phyloP scores from a whole-genome alignment of 352 stramenopile genomes.

The Phytophthora capsici region DNA sequence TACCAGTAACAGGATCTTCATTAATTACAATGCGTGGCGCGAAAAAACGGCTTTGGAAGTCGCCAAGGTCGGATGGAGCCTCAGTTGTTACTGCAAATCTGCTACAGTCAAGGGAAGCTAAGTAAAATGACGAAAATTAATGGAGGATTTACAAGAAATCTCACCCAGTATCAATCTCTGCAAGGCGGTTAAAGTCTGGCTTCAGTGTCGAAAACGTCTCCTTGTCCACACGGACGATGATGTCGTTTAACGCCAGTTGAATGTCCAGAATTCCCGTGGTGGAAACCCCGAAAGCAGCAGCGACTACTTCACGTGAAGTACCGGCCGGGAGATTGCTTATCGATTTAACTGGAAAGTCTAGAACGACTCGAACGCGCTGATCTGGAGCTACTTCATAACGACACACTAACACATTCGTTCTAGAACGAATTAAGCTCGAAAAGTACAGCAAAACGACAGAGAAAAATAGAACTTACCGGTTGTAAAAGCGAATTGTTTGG shows the following conservation, averaged over 20 bases:
- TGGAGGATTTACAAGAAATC: background rate
- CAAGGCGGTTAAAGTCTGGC: constrained; percentile 1
- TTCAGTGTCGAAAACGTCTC: background rate
- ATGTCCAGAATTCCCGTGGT: background rate
- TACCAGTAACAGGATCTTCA: constrained; percentile 93
- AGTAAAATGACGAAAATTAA: background rate
- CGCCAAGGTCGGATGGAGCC: background rate
- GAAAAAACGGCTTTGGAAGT: constrained; percentile 77
- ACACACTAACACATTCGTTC: constrained; percentile 13
- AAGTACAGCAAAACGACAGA: background rate
- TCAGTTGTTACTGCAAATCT: constrained; percentile 16
- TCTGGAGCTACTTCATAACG: background rate
- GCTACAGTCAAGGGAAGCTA: background rate
- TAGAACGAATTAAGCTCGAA: background rate
- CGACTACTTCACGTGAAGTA: background rate
- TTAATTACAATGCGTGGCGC: constrained; percentile 82
- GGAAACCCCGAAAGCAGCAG: constrained; percentile 3
- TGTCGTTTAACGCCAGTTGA: constrained; percentile 11
- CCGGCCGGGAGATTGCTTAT: background rate
- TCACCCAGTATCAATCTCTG: constrained; percentile 8
- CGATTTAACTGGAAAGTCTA: constrained; percentile 11
- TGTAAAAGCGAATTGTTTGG: constrained; percentile 10
- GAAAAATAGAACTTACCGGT: constrained; percentile 1
- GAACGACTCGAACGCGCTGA: background rate
- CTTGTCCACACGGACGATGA: constrained; percentile 10